Evolutionary conservation across 2,329 filamentous ascomycete species (phyloP).

Genomic region (Fusarium denticulatum): DNA sequence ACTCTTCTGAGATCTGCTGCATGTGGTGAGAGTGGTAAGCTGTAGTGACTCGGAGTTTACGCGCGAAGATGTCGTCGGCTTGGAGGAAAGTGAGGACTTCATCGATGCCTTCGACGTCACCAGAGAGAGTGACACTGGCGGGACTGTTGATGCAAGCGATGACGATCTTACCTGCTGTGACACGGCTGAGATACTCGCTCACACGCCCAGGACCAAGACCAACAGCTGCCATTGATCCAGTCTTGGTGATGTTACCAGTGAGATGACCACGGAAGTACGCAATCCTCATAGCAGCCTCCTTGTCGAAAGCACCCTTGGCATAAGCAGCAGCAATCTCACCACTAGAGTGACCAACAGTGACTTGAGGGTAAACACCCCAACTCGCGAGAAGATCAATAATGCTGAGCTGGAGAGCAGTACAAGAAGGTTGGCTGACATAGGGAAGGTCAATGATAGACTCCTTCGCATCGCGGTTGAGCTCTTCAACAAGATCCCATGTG

Average conservation of each 20-base stretch:
- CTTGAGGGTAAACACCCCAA: background rate
- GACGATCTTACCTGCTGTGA: background rate
- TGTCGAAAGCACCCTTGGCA: background rate
- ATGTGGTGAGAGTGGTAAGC: background rate
- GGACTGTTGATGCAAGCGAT: background rate
- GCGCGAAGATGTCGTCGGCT: background rate
- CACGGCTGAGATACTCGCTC: background rate
- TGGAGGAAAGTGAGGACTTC: background rate
- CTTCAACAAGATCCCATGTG: background rate
- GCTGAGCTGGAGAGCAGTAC: background rate
- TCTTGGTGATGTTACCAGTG: background rate
- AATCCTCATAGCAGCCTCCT: background rate
- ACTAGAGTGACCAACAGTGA: background rate
- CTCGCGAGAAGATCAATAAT: background rate
- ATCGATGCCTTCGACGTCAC: background rate
- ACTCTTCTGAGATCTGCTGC: background rate
- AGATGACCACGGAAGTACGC: background rate
- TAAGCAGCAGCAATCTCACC: background rate
- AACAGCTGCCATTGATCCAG: background rate
- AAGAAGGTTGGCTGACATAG: background rate
- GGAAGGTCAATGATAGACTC: background rate
- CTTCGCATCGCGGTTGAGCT: background rate
- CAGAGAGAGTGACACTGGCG: background rate
- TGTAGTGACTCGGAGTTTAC: background rate
- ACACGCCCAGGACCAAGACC: background rate